phyloP scores from a whole-genome alignment of 495 filamentous ascomycete species.

The Apiosordaria backusii region DNA sequence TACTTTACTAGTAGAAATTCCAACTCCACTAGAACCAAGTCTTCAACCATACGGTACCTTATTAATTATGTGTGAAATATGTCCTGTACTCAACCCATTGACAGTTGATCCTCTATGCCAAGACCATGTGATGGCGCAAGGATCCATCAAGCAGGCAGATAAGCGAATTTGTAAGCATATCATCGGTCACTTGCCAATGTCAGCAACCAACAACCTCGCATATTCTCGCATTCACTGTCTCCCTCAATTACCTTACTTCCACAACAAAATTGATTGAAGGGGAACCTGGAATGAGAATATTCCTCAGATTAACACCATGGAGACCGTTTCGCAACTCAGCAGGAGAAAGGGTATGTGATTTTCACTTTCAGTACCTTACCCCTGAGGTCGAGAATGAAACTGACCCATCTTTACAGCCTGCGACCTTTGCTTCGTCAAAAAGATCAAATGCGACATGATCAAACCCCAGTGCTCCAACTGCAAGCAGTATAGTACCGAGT shows the following conservation, averaged over 20 bases:
- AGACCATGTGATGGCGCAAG: background rate
- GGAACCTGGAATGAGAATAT: too few relatives aligned
- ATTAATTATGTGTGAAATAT: background rate
- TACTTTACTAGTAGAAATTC: too few relatives aligned
- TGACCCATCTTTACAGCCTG: constrained; percentile 15
- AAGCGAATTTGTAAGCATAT: background rate
- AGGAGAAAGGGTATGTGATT: constrained; percentile 4
- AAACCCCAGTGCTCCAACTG: constrained; percentile 36
- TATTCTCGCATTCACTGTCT: background rate
- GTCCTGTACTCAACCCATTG: background rate
- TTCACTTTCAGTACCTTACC: background rate
- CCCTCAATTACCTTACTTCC: background rate
- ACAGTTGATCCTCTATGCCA: background rate
- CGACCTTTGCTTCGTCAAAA: constrained; percentile 37
- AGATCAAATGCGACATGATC: constrained; percentile 35
- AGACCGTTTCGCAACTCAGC: constrained; percentile 6
- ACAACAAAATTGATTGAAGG: background rate
- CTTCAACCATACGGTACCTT: too few relatives aligned
- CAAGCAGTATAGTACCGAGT: constrained; percentile 29
- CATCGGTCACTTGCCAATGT: background rate
- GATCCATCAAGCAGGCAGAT: background rate
- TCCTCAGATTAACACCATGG: background rate
- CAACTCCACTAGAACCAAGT: too few relatives aligned
- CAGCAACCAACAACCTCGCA: background rate
- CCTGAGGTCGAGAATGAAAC: background rate